Evolutionary conservation across 139 green algal genomes (phyloP).

Genomic region (Cymbomonas tetramitiformis): DNA sequence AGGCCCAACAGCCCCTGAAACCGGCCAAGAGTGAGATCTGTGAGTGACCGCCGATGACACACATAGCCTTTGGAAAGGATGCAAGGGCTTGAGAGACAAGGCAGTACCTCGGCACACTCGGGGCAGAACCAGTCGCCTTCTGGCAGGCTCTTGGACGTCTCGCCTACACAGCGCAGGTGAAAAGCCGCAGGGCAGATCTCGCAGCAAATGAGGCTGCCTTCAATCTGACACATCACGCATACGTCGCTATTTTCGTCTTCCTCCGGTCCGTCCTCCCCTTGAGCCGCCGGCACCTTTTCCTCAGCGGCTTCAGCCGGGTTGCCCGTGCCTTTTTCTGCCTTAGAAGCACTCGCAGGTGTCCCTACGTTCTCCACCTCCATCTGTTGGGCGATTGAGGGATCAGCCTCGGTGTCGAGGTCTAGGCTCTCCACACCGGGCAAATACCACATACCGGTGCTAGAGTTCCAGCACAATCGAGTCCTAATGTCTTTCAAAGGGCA

Average conservation of each 20-base stretch:
- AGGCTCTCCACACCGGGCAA: too few species aligned
- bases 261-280: background rate
- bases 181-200: slow-evolving; percentile 75
- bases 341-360: background rate
- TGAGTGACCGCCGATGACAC: too few species aligned
- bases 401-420: too few species aligned
- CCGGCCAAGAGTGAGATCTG: too few species aligned
- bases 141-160: slow-evolving; percentile 33
- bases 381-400: too few species aligned
- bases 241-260: slow-evolving; percentile 29
- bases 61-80: too few species aligned
- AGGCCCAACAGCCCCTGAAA: too few species aligned
- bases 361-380: too few species aligned
- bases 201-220: slow-evolving; percentile 73
- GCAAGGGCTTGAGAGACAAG: too few species aligned
- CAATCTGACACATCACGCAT: slow-evolving; percentile 61
- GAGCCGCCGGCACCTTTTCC: background rate
- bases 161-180: slow-evolving; percentile 62
- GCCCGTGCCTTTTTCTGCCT: background rate
- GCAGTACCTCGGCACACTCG: slow-evolving; percentile 23
- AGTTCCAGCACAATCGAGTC: background rate
- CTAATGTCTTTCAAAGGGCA: background rate
- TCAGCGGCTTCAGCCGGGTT: background rate
- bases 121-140: slow-evolving; percentile 35
- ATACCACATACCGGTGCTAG: too few species aligned